Evolutionary conservation across 176 grass and related monocot genomes (phyloP), one percentile per base, ranked within the genome.

Genomic region (Aechmea fasciata): DNA sequence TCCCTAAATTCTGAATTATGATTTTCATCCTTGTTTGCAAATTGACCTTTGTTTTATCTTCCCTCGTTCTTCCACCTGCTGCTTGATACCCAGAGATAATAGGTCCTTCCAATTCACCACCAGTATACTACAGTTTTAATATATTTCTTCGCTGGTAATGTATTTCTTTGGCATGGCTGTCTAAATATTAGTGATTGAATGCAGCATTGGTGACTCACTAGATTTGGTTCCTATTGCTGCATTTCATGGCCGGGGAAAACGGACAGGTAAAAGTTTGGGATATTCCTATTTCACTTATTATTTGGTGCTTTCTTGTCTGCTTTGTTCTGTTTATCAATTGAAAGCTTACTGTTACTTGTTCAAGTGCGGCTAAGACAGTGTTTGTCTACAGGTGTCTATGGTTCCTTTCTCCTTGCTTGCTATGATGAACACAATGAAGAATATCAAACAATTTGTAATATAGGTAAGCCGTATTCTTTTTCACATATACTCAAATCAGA

Each of bases 381-480:
- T 83, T 65, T 20, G 9, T 74, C 64, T 83, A 19, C 59, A 97
- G 89, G 93, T 85, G 89, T 83, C 59, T 97, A 92, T 87, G 93
- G 93, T 69, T 87, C 93, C 48, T 97, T 97, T 75, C 83, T 97
- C 41, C 82, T 97, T 53, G 93, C 93, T 67, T 97, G 89, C 75
- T 97, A 97, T 59, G 86, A 97, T 81, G 93, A 97, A 51, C 76
- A 87, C 18, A 97, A 97, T 57, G 93, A 97, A 62, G 93, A 96
- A 81, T 97, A 97, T 63, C 89, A 97, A 85, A 92, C 86, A 52
- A 97, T 97, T 64, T 97, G 94, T 67, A 92, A 92, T 68, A 97
- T 92, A 85, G 94, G 94, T 96, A 87, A 57, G 57, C 49, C 9
- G 22, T 18, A 13, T 52, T 52, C 20, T 8, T 50, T 52, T 41